phyloP scores from a whole-genome alignment of 2,329 filamentous ascomycete species.

The Verticillium isaacii region DNA sequence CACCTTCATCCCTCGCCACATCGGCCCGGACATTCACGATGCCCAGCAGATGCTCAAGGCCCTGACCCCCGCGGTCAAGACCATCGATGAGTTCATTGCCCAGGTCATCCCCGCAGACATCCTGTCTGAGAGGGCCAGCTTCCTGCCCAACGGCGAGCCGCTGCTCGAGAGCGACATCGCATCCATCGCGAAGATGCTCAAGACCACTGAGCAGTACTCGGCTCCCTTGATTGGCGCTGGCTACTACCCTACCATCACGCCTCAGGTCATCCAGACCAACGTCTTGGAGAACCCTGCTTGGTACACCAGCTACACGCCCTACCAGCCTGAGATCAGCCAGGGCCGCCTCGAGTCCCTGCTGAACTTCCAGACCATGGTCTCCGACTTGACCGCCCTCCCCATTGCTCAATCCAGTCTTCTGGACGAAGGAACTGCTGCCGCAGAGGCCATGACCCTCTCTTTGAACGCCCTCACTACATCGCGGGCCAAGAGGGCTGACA shows the following conservation, averaged over 20 bases:
- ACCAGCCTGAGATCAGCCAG: slow-evolving; percentile 96
- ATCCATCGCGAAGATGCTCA: slow-evolving; percentile 28
- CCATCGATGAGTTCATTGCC: slow-evolving; percentile 76
- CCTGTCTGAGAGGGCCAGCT: slow-evolving; percentile 60
- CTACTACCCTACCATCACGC: slow-evolving; percentile 83
- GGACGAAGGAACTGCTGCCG: slow-evolving; percentile 87
- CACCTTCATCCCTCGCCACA: slow-evolving; percentile 77
- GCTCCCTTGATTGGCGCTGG: slow-evolving; percentile 70
- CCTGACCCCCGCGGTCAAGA: slow-evolving; percentile 68
- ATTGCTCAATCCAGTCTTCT: slow-evolving; percentile 89
- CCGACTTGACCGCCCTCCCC: slow-evolving; percentile 79
- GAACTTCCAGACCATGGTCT: slow-evolving; percentile 93
- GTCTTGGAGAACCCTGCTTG: slow-evolving; percentile 89
- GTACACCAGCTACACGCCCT: slow-evolving; percentile 98
- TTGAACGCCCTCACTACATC: slow-evolving; percentile 68
- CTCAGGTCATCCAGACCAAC: slow-evolving; percentile 88
- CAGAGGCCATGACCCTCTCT: slow-evolving; percentile 93
- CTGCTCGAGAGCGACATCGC: slow-evolving; percentile 58
- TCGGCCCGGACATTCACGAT: slow-evolving; percentile 71
- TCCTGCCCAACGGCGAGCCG: slow-evolving; percentile 42
- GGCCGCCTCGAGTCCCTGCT: slow-evolving; percentile 86
- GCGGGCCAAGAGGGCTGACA: slow-evolving; percentile 68
- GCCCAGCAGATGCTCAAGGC: slow-evolving; percentile 73
- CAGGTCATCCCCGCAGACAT: slow-evolving; percentile 82
- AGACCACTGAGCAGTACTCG: slow-evolving; percentile 29